phyloP scores from a whole-genome alignment of 208 protist species.

The Blechomonas ayalai region DNA sequence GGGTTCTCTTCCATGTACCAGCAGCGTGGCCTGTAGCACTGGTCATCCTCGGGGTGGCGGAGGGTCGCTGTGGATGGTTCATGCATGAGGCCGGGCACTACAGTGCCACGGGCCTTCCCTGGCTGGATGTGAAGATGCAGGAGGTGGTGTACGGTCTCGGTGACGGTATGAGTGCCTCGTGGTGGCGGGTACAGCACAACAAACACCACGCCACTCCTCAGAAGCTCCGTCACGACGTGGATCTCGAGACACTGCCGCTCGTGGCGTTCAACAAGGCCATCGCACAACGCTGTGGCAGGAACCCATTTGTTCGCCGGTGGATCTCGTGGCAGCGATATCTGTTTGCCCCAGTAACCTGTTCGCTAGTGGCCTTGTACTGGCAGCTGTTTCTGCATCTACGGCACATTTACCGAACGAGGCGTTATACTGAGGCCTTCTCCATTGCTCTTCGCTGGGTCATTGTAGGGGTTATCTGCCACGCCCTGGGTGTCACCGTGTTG shows the following conservation, averaged over 20 bases:
- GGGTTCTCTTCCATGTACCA: constrained; percentile 34
- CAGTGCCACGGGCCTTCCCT: constrained; percentile 44
- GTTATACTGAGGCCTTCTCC: constrained; percentile 39
- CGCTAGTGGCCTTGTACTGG: constrained; percentile 66
- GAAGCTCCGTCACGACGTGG: constrained; percentile 63
- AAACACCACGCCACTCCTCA: constrained; percentile 72
- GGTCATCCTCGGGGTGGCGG: constrained; percentile 42
- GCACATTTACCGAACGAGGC: constrained; percentile 47
- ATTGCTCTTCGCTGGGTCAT: constrained; percentile 39
- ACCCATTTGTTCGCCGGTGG: constrained; percentile 38
- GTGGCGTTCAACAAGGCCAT: constrained; percentile 72
- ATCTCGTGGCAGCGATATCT: constrained; percentile 57
- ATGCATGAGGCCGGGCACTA: constrained; percentile 79
- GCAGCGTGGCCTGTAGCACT: constrained; percentile 30
- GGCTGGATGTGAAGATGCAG: constrained; percentile 56
- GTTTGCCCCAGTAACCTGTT: constrained; percentile 61
- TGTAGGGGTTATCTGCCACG: constrained; percentile 24
- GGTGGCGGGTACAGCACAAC: constrained; percentile 78
- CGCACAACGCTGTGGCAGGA: constrained; percentile 21
- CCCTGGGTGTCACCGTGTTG: constrained; percentile 29
- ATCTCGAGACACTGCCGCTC: constrained; percentile 72
- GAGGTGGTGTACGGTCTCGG: constrained; percentile 62
- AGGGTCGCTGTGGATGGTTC: constrained; percentile 75
- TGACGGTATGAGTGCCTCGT: constrained; percentile 65
- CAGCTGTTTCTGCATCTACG: constrained; percentile 70